These are phyloP conservation scores for Suhomyces faveliae DNA, from an alignment of 805 yeast genomes.

Conservation along the genomic window DNA sequence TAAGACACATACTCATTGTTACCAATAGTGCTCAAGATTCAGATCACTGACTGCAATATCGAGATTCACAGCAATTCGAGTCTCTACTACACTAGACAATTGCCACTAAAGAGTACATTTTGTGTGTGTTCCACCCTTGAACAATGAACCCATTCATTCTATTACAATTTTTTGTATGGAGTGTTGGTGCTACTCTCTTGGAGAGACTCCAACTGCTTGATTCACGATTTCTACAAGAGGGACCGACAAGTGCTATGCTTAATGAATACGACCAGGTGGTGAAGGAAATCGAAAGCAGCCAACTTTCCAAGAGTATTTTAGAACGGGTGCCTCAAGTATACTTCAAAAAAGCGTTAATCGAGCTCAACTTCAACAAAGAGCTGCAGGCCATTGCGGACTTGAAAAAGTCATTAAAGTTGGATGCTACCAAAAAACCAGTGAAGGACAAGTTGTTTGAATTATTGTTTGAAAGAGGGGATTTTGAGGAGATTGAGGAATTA, in stretches of 20 bases:
- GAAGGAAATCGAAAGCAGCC: slow-evolving; percentile 13
- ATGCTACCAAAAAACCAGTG: slow-evolving; percentile 47
- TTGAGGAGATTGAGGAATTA: slow-evolving; percentile 27
- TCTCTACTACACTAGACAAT: too few relatives aligned
- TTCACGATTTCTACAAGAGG: slow-evolving; percentile 23
- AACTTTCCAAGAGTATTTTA: slow-evolving; percentile 1
- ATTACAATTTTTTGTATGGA: background rate
- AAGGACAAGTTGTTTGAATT: slow-evolving; percentile 47
- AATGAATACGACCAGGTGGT: slow-evolving; percentile 22
- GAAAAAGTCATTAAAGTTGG: slow-evolving; percentile 43
- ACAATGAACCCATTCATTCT: background rate
- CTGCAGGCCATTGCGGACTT: slow-evolving; percentile 53
- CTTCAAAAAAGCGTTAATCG: slow-evolving; percentile 62
- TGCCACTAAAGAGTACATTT: background rate
- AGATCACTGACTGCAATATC: too few relatives aligned
- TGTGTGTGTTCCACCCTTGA: too few relatives aligned
- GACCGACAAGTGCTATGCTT: slow-evolving; percentile 30
- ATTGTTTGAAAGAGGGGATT: slow-evolving; percentile 52
- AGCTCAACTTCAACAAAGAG: slow-evolving; percentile 55
- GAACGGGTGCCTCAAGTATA: slow-evolving; percentile 39
- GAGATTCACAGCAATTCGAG: too few relatives aligned
- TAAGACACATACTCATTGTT: background rate
- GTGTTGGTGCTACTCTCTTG: slow-evolving; percentile 1
- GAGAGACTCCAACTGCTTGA: slow-evolving; percentile 9
- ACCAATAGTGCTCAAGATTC: too few relatives aligned